Percentiles rank a stretch among this genome's conserved stretches.
These are phyloP conservation scores for Primulina huaijiensis DNA, from an alignment of 257 asterid genomes.

Conservation along the genomic window DNA sequence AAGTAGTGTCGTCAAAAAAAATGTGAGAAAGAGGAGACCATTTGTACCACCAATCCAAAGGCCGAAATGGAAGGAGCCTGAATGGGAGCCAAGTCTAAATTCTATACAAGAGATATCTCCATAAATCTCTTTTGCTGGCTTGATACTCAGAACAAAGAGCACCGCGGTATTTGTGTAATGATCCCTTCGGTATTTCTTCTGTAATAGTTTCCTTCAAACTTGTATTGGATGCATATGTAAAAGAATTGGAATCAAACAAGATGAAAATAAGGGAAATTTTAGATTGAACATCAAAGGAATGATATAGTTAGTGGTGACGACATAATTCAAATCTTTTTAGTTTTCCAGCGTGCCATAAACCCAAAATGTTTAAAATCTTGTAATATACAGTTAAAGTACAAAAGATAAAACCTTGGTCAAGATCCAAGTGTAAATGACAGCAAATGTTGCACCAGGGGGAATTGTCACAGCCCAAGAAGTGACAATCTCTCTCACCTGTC, in stretches of 20 bases:
- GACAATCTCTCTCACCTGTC: constrained; percentile 83
- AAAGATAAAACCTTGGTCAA: constrained; percentile 61
- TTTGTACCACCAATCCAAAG: constrained; percentile 62
- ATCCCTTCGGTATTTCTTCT: neutral
- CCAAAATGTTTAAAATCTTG: constrained; percentile 24
- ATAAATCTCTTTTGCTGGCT: neutral
- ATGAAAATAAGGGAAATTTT: neutral
- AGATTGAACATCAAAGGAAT: neutral
- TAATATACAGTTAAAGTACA: constrained; percentile 42
- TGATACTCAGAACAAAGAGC: neutral
- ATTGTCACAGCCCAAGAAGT: constrained; percentile 90
- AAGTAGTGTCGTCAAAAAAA: constrained; percentile 21
- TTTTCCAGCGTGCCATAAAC: neutral
- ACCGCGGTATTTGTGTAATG: neutral
- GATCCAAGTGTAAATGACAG: constrained; percentile 81
- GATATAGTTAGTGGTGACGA: too few relatives aligned
- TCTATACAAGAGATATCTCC: neutral
- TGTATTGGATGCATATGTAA: neutral
- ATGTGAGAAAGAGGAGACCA: constrained; percentile 37
- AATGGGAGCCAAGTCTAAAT: constrained; percentile 57
- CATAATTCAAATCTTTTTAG: too few relatives aligned
- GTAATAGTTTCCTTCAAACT: neutral
- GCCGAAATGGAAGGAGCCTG: constrained; percentile 47
- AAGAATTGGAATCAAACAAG: neutral
- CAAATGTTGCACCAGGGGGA: constrained; percentile 81